Conservation (phyloP, 2,329 filamentous ascomycete genomes). For the Ophiobolus disseminans region DNA sequence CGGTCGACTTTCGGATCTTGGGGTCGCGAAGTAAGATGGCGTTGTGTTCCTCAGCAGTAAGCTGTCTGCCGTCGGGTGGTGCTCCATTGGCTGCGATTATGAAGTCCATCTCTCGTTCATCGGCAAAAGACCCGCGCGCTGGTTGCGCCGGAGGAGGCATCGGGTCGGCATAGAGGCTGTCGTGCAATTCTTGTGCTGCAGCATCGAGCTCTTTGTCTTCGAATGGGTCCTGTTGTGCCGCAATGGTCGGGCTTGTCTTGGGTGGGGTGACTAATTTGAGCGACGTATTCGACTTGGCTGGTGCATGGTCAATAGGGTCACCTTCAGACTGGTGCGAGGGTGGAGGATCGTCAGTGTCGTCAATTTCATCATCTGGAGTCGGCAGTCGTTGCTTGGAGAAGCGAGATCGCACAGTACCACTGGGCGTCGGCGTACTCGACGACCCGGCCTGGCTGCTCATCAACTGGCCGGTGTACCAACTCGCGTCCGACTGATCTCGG, state of each 20-base stretch:
- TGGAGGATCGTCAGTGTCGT: constrained; percentile 37
- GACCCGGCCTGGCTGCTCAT: constrained; percentile 45
- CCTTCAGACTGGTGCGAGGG: constrained; percentile 48
- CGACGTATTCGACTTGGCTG: constrained; percentile 7
- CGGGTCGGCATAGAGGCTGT: constrained; percentile 33
- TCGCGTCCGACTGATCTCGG: constrained; percentile 78
- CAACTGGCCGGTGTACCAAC: constrained; percentile 82
- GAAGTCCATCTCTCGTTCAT: constrained; percentile 7
- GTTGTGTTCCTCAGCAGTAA: constrained; percentile 95
- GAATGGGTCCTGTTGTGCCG: constrained; percentile 12
- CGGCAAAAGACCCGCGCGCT: background rate
- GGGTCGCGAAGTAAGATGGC: constrained; percentile 83
- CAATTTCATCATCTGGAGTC: constrained; percentile 32
- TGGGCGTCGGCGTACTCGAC: constrained; percentile 38
- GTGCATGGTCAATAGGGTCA: constrained; percentile 13
- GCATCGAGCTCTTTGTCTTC: constrained; percentile 5
- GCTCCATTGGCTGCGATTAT: background rate
- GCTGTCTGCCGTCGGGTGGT: constrained; percentile 33
- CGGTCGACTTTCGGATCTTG: constrained; percentile 84
- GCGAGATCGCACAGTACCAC: constrained; percentile 24
- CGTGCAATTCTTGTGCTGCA: constrained; percentile 23
- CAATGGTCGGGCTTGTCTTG: constrained; percentile 36
- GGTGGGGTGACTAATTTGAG: constrained; percentile 36
- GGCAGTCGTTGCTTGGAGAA: constrained; percentile 35
- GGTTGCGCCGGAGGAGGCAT: constrained; percentile 16